phyloP scores from a whole-genome alignment of 2,329 filamentous ascomycete species.

The Claviceps humidiphila region DNA sequence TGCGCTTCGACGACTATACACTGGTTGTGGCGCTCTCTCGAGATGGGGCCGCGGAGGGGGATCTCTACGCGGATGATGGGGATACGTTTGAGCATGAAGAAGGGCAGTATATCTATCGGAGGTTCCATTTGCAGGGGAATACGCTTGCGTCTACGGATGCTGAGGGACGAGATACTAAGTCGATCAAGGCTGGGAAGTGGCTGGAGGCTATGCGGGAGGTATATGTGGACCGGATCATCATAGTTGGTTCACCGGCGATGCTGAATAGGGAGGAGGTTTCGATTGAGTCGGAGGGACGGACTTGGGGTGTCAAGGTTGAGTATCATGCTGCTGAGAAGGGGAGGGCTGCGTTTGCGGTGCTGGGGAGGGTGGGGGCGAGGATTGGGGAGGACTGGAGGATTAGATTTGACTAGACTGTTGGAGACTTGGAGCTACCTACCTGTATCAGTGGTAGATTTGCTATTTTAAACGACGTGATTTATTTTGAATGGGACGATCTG shows the following conservation, averaged over 20 bases:
- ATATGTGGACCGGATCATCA: conserved; percentile 66
- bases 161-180: conserved; percentile 37
- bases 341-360: conserved; percentile 36
- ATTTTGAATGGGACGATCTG: too few species aligned
- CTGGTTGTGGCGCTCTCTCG: conserved; percentile 62
- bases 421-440: too few species aligned
- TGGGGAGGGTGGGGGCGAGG: conserved; percentile 36
- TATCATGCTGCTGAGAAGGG: conserved; percentile 38
- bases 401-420: conserved; percentile 12
- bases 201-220: conserved; percentile 68
- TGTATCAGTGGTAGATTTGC: too few species aligned
- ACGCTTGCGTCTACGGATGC: conserved; percentile 59
- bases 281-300: conserved; percentile 39
- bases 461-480: too few species aligned
- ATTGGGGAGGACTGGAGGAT: conserved; percentile 43
- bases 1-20: conserved; percentile 93
- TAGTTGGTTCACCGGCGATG: conserved; percentile 62
- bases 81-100: conserved; percentile 80
- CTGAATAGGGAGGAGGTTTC: conserved; percentile 56
- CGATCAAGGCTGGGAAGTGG: conserved; percentile 52
- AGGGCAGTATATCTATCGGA: conserved; percentile 79
- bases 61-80: conserved; percentile 84
- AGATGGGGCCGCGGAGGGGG: conserved; percentile 50
- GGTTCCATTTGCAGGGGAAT: conserved; percentile 52
- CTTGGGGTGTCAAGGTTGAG: conserved; percentile 44